A percentile compares a stretch with the other conserved stretches of the same genome.
Conservation (phyloP, 345 rosid species). For the Citrus reticulata region DNA sequence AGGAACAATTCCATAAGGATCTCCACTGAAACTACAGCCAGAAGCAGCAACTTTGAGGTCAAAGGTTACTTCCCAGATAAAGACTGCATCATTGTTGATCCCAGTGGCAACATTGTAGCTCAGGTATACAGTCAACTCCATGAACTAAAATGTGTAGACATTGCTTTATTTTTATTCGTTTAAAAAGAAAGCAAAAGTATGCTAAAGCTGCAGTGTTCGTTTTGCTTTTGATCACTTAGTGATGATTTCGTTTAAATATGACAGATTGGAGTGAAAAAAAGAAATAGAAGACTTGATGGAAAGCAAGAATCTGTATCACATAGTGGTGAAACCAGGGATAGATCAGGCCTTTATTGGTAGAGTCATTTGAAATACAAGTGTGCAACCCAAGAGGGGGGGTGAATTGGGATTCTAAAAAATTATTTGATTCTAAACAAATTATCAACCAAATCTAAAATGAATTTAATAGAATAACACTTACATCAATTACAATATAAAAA, state of each 20-base stretch:
- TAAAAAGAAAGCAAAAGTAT: neutral
- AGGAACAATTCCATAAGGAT: slow-evolving; percentile 34
- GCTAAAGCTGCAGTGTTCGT: neutral
- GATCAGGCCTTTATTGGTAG: slow-evolving; percentile 81
- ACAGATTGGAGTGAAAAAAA: slow-evolving; percentile 55
- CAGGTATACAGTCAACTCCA: slow-evolving; percentile 23
- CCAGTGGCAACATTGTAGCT: slow-evolving; percentile 45
- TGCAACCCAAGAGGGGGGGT: no score
- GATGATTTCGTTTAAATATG: neutral
- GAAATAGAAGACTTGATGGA: slow-evolving; percentile 39
- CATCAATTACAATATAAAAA: no score
- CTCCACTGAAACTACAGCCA: slow-evolving; percentile 31
- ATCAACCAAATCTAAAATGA: no score
- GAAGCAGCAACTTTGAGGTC: slow-evolving; percentile 46
- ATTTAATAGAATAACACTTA: no score
- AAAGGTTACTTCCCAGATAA: slow-evolving; percentile 67
- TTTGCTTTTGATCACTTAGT: neutral
- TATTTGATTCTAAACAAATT: no score
- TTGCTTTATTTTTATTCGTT: neutral
- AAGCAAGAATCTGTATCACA: slow-evolving; percentile 61
- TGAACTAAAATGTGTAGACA: neutral
- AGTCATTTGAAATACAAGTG: slow-evolving; percentile 21
- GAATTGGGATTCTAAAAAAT: no score
- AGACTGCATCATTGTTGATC: slow-evolving; percentile 53
- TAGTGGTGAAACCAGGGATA: slow-evolving; percentile 42